Base-by-base conservation (phyloP, 805 yeast species). In the Torulaspora indica region DNA sequence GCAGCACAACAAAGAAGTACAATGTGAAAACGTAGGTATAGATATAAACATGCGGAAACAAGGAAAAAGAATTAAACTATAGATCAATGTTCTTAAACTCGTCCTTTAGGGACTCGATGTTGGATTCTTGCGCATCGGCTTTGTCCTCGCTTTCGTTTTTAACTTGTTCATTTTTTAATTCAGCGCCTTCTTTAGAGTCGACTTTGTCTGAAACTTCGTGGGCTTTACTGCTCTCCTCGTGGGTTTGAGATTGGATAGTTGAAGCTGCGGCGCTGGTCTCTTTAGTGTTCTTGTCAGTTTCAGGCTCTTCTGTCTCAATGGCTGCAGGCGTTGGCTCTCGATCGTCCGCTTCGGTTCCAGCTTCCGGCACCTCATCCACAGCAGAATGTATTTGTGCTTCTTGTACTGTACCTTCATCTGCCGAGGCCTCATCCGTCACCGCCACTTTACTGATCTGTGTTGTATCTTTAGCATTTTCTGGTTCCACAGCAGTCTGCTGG, bases 71-170 rank as follows among this genome's bases (percentile, higher is more conserved):
- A n/a, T 20, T 34, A 24, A 6, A 30, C 58, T 46, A 61, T 49
- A 38, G 64, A 17, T 38, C 40, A 20, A 63, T 59, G 39, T 44
- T 58, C 49, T 62, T 65, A 43, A 63, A 55, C 35, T 58, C 64
- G 27, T 57, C 58, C 34, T 53, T 51, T 20, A 53, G 35, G 15
- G 47, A 9, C 34, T 46, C 35, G 20, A 35, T 28, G 36, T 28
- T 35, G 24, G 38, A 10, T 32, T 31, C 45, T 22, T 28, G 25
- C 12, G 49, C 37, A n/a, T 33, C 32, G 20, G 36, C 46, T 13
- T 33, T 45, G 33, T 10, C 40, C 27, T 27, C 18, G 23, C 23
- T n/a, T 24, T 25, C 38, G 28, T 35, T 40, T 23, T 38, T 35
- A 25, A 38, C 42, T 20, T 43, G 42, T n/a, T 42, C 48, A 35